These are phyloP conservation scores for Hylodesmum podocarpum DNA, from an alignment of 306 rosid genomes.

Conservation along the genomic window DNA sequence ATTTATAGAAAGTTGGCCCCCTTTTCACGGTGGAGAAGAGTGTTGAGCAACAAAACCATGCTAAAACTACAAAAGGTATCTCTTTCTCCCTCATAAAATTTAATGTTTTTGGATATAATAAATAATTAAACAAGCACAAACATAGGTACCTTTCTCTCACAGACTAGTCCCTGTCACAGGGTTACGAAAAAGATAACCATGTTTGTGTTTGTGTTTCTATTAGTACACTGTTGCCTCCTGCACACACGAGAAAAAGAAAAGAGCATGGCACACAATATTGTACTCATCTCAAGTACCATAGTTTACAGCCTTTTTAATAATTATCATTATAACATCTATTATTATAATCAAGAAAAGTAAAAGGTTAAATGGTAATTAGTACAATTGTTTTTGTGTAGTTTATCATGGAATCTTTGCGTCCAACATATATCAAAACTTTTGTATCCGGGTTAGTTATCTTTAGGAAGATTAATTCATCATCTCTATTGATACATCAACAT, in stretches of 20 bases:
- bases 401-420: too few relatives aligned
- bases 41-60: conserved; percentile 33
- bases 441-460: too few relatives aligned
- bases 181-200: conserved; percentile 31
- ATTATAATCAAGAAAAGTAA: neutral
- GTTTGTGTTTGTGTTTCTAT: conserved; percentile 15
- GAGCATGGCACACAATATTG: conserved; percentile 33
- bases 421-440: too few relatives aligned
- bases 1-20: conserved; percentile 76
- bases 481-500: too few relatives aligned
- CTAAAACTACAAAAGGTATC: neutral
- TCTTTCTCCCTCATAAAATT: conserved; percentile 28
- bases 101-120: conserved; percentile 12
- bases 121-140: neutral
- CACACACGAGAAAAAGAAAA: conserved; percentile 19
- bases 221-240: conserved; percentile 14
- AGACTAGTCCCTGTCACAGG: conserved; percentile 50
- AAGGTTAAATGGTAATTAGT: neutral
- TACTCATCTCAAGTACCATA: conserved; percentile 21
- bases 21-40: conserved; percentile 59
- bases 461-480: too few relatives aligned
- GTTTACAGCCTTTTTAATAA: conserved; percentile 12
- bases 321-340: neutral
- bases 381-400: neutral
- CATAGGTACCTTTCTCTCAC: conserved; percentile 32